Conservation (phyloP, 768 basidiomycete genomes). For the Pleurotus pulmonarius region DNA sequence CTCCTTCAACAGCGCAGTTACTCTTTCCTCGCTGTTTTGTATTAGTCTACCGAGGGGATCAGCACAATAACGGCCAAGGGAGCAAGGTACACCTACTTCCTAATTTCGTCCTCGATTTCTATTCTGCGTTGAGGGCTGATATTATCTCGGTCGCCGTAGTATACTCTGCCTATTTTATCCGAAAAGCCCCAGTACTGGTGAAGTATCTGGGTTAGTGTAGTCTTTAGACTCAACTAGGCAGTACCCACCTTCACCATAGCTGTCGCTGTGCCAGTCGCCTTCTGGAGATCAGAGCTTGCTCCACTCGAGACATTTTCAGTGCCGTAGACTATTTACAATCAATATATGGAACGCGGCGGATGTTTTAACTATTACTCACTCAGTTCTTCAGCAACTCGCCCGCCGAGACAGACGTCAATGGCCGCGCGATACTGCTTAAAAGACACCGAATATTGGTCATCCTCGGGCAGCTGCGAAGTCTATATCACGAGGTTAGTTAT, state of each 20-base stretch:
- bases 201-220: background rate
- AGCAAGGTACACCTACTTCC: conserved; percentile 49
- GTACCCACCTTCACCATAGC: conserved; percentile 82
- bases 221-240: background rate
- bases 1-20: conserved; percentile 56
- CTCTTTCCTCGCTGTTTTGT: conserved; percentile 66
- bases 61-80: background rate
- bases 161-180: conserved; percentile 74
- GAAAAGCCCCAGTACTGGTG: conserved; percentile 76
- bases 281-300: conserved; percentile 81
- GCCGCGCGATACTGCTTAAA: conserved; percentile 71
- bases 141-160: conserved; percentile 65
- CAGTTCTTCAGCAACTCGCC: conserved; percentile 92
- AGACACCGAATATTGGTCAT: conserved; percentile 70
- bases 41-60: conserved; percentile 43
- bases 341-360: conserved; percentile 14
- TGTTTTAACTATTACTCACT: conserved; percentile 39
- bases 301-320: conserved; percentile 87
- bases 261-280: conserved; percentile 76
- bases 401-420: conserved; percentile 93
- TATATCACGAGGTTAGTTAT: conserved; percentile 22
- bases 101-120: conserved; percentile 86
- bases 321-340: conserved; percentile 65
- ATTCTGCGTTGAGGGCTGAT: conserved; percentile 76
- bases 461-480: conserved; percentile 78